Evolutionary conservation across 176 grass and related monocot species (phyloP).

Genomic region (Aegilops sharonensis): DNA sequence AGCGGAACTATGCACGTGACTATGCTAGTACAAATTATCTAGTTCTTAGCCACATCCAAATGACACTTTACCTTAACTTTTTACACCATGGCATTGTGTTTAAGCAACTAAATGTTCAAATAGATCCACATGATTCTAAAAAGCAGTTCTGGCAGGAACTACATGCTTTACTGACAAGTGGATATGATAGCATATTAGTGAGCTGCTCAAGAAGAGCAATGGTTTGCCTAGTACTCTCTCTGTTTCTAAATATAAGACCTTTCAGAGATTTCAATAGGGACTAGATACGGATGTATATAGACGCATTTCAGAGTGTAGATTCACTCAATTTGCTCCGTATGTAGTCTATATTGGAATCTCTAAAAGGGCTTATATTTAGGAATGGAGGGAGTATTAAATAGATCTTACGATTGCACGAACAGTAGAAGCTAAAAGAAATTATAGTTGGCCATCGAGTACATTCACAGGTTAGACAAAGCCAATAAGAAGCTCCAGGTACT

Average conservation of each 20-base stretch:
- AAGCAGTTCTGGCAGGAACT: not conserved
- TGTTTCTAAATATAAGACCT: too few relatives aligned
- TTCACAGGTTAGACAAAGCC: not conserved
- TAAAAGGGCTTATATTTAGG: too few relatives aligned
- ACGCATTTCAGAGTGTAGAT: too few relatives aligned
- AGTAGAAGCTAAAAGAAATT: not conserved
- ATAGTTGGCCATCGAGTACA: not conserved
- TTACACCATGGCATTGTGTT: slow-evolving; percentile 1
- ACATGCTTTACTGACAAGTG: not conserved
- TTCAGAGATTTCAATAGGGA: too few relatives aligned
- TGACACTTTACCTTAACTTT: not conserved
- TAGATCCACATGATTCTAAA: not conserved
- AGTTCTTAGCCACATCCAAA: not conserved
- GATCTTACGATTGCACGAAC: not conserved
- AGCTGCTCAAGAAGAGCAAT: slow-evolving; percentile 11
- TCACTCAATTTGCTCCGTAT: too few relatives aligned
- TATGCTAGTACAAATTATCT: not conserved
- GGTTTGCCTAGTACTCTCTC: not conserved
- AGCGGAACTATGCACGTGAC: not conserved
- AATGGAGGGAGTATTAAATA: not conserved
- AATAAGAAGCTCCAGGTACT: not conserved
- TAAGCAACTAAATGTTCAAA: not conserved
- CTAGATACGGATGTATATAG: too few relatives aligned
- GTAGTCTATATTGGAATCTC: too few relatives aligned
- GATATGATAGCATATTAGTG: not conserved